Conservation (phyloP, 441 rosid genomes). For the Pelargonium fulgidum region DNA sequence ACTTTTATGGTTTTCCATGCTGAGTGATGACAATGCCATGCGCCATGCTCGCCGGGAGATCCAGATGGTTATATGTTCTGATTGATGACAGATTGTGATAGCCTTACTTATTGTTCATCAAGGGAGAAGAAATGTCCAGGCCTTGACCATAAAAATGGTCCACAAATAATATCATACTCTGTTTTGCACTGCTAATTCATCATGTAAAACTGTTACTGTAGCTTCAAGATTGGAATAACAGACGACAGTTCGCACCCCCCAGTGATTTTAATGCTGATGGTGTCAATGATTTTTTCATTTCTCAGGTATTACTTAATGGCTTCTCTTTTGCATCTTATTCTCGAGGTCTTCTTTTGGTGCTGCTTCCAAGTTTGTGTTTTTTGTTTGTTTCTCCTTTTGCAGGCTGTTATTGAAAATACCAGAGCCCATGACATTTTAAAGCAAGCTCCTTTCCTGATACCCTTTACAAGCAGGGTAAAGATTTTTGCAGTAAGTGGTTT, state of each 20-base stretch:
- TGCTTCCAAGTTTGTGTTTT: slow-evolving; percentile 22
- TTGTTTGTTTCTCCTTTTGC: slow-evolving; percentile 13
- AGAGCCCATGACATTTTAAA: slow-evolving; percentile 88
- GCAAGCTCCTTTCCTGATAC: slow-evolving; percentile 95
- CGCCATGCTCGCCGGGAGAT: background rate
- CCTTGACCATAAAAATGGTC: slow-evolving; percentile 1
- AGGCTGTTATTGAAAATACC: slow-evolving; percentile 84
- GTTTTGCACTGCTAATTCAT: slow-evolving; percentile 19
- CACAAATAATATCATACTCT: background rate
- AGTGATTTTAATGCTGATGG: slow-evolving; percentile 91
- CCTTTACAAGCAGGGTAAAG: slow-evolving; percentile 94
- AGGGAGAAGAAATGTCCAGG: background rate
- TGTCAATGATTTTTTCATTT: slow-evolving; percentile 78
- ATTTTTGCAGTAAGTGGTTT: slow-evolving; percentile 73
- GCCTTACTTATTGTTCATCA: background rate
- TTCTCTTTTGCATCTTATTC: slow-evolving; percentile 21
- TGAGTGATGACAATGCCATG: background rate
- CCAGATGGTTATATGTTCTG: background rate
- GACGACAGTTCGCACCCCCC: slow-evolving; percentile 69
- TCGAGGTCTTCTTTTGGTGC: slow-evolving; percentile 10
- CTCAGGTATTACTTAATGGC: slow-evolving; percentile 56
- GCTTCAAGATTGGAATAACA: slow-evolving; percentile 98
- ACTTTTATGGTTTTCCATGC: slow-evolving; percentile 11
- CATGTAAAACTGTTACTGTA: slow-evolving; percentile 25
- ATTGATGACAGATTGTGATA: background rate